Evolutionary conservation across 805 yeast genomes (phyloP).

Genomic region (Grigorovia transvaalensis): DNA sequence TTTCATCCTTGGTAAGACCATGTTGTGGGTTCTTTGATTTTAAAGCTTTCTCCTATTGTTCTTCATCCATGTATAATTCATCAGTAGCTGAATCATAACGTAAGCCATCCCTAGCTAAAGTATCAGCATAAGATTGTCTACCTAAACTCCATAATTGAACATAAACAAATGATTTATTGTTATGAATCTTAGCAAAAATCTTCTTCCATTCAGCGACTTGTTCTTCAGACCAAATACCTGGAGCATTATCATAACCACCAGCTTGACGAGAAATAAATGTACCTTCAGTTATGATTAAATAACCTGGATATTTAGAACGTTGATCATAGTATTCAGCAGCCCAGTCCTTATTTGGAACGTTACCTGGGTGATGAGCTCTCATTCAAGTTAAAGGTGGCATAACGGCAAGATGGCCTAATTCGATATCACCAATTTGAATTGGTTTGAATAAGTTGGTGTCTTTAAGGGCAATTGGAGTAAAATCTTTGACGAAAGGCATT

Average conservation of each 20-base stretch:
- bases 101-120: slow-evolving; percentile 28
- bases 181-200: slow-evolving; percentile 41
- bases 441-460: slow-evolving; percentile 35
- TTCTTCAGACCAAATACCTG: slow-evolving; percentile 40
- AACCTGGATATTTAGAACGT: slow-evolving; percentile 45
- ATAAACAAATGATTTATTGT: slow-evolving; percentile 35
- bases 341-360: slow-evolving; percentile 35
- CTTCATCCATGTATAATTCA: slow-evolving; percentile 28
- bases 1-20: slow-evolving; percentile 25
- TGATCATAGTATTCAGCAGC: slow-evolving; percentile 43
- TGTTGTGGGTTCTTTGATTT: slow-evolving; percentile 26
- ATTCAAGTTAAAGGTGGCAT: slow-evolving; percentile 38
- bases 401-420: slow-evolving; percentile 31
- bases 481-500: slow-evolving; percentile 17
- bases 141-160: slow-evolving; percentile 46
- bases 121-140: slow-evolving; percentile 32
- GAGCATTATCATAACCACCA: slow-evolving; percentile 36
- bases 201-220: slow-evolving; percentile 43
- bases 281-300: slow-evolving; percentile 54
- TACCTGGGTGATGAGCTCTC: slow-evolving; percentile 31
- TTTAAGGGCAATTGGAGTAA: slow-evolving; percentile 20
- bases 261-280: slow-evolving; percentile 35
- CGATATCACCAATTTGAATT: slow-evolving; percentile 33
- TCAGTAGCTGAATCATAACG: slow-evolving; percentile 34
- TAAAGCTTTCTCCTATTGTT: slow-evolving; percentile 26